Evolutionary conservation across 2,329 filamentous ascomycete species (phyloP), one percentile per base, ranked within the genome.

Genomic region (Lachnum nothofagi): DNA sequence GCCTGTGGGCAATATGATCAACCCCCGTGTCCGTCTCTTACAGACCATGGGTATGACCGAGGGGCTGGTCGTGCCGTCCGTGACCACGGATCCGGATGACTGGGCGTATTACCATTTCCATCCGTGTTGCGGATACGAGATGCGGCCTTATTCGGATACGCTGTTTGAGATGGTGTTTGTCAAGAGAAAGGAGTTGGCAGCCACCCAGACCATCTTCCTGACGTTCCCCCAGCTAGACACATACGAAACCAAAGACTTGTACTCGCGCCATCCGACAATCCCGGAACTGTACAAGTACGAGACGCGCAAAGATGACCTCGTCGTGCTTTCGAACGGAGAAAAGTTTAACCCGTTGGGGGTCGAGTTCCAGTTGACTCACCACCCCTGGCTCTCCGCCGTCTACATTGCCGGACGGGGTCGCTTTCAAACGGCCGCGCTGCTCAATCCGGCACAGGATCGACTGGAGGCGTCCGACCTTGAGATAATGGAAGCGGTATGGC

Each of bases 321-420:
- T 74, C 27, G 68, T 73, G 1, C 60, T 72, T 17, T 67, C 63
- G 14, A 73, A 68, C 38, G 72, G 71, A 2, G 68, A 72, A 45
- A 74, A 73, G 48, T 62, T 72, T 33, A 72, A 73, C 34, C 71
- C 72, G 0, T 53, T 68, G 1, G 65, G 63, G 0, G 37, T 48
- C 29, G 45, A 48, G 22, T 12, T 12, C 6, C 20, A 27, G 3
- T 20, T 48, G 16, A 23, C 25, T 4, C 16, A n/a, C 6, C 14
- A 42, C 29, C 23, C 44, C 1, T 7, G 9, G 7, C 37, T 47
- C 17, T 20, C 12, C 6, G 35, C 20, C 4, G 31, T 31, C 20
- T n/a, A 42, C 12, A 20, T 48, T 12, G 23, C 22, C 4, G 45
- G 45, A 14, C 20, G 25, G 20, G 39, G 45, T 19, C 20, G 34